phyloP scores from a whole-genome alignment of 306 rosid species.

The Cucumis cinereus region DNA sequence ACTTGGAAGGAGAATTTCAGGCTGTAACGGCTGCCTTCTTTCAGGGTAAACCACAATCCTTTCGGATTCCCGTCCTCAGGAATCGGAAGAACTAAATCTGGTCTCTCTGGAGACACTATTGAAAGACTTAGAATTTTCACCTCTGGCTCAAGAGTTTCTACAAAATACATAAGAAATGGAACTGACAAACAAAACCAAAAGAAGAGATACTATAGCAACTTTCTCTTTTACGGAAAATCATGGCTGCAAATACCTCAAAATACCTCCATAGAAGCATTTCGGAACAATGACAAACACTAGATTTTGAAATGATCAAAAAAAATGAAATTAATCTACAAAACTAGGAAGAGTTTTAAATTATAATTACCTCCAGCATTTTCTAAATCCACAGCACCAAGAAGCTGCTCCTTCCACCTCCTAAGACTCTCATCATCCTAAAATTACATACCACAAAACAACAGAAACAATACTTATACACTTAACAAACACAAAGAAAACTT shows the following conservation, averaged over 20 bases:
- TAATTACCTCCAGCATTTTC: constrained; percentile 33
- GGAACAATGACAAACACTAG: background rate
- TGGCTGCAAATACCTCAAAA: background rate
- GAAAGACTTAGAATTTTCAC: constrained; percentile 35
- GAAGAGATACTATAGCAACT: background rate
- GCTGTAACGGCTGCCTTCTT: constrained; percentile 35
- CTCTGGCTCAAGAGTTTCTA: constrained; percentile 39
- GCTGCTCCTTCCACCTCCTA: constrained; percentile 53
- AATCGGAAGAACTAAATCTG: constrained; percentile 38
- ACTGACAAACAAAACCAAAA: background rate
- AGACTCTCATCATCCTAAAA: constrained; percentile 40
- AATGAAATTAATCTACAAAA: background rate
- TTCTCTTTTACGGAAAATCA: background rate
- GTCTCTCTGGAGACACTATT: constrained; percentile 27
- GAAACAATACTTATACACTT: background rate
- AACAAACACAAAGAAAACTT: background rate
- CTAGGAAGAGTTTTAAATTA: background rate
- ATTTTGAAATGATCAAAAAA: background rate
- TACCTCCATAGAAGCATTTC: background rate
- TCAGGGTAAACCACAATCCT: constrained; percentile 37
- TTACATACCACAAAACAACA: background rate
- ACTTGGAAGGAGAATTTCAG: constrained; percentile 33
- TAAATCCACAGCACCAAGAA: constrained; percentile 39
- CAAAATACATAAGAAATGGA: background rate
- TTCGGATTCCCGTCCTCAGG: constrained; percentile 37